phyloP scores from a whole-genome alignment of 331 rosid genomes.

The Saraca asoca region DNA sequence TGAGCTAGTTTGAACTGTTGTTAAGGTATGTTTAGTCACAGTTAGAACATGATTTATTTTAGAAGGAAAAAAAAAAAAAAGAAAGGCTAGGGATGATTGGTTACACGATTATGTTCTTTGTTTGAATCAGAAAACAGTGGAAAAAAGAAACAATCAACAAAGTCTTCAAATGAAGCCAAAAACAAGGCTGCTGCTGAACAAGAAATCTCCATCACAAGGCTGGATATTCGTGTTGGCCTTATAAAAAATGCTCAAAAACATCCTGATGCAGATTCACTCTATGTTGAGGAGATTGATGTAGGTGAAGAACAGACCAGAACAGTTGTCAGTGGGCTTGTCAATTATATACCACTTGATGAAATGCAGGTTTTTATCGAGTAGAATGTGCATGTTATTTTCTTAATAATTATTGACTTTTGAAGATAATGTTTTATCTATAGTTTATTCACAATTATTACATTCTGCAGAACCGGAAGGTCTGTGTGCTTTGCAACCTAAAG shows the following conservation, averaged over 20 bases:
- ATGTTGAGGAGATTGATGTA: conserved; percentile 89
- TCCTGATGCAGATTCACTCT: conserved; percentile 91
- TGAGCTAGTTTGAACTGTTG: conserved; percentile 9
- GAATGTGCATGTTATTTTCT: conserved; percentile 14
- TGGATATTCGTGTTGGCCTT: conserved; percentile 85
- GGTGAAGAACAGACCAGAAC: conserved; percentile 84
- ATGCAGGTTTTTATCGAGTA: conserved; percentile 71
- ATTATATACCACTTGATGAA: conserved; percentile 79
- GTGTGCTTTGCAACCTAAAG: conserved; percentile 94
- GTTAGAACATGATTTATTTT: background rate
- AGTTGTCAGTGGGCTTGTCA: conserved; percentile 95
- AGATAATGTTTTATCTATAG: conserved; percentile 1
- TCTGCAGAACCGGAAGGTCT: conserved; percentile 85
- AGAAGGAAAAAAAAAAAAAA: background rate
- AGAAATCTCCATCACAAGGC: conserved; percentile 73
- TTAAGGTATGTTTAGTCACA: conserved; percentile 2
- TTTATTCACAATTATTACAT: conserved; percentile 28
- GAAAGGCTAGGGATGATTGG: conserved; percentile 23
- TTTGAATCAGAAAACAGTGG: conserved; percentile 54
- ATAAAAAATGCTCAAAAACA: conserved; percentile 72
- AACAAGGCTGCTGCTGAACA: conserved; percentile 51
- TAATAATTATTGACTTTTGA: conserved; percentile 1
- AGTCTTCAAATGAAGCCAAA: conserved; percentile 51
- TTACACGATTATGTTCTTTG: conserved; percentile 19
- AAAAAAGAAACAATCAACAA: conserved; percentile 58